A percentile compares a stretch with the other conserved stretches of the same genome.
Conservation (phyloP, 805 yeast genomes). For the Novakomyces olei region DNA sequence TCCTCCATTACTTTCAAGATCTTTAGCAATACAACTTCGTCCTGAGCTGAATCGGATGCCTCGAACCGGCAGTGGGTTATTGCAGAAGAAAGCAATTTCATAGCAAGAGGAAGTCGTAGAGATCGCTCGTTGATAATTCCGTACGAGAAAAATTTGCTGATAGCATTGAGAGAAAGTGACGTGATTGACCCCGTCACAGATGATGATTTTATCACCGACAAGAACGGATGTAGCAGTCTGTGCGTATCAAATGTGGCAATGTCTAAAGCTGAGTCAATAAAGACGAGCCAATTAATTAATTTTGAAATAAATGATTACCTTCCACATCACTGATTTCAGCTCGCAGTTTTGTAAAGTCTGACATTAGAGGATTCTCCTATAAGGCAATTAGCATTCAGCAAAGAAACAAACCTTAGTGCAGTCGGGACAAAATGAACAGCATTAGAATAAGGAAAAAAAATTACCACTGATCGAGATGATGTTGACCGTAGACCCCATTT, state of each 20-base stretch:
- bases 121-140: constrained; percentile 37
- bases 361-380: constrained; percentile 9
- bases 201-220: constrained; percentile 61
- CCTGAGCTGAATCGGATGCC: constrained; percentile 78
- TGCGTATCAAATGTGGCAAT: constrained; percentile 42
- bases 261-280: constrained; percentile 28
- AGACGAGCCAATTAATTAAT: constrained; percentile 45
- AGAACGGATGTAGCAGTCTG: constrained; percentile 66
- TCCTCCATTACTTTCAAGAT: constrained; percentile 54
- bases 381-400: no score
- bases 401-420: no score
- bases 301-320: constrained; percentile 61
- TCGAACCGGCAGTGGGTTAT: constrained; percentile 88
- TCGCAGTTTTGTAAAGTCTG: not conserved
- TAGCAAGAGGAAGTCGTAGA: constrained; percentile 30
- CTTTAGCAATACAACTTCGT: constrained; percentile 72
- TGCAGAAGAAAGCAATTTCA: constrained; percentile 48
- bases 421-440: no score
- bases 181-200: constrained; percentile 75
- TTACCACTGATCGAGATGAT: no score
- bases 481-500: not conserved
- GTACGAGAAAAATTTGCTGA: constrained; percentile 51
- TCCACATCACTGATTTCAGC: constrained; percentile 12
- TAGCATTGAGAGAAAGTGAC: constrained; percentile 50
- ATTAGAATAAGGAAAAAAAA: no score